Conservation (phyloP, 805 yeast genomes). For the Saturnispora besseyi region DNA sequence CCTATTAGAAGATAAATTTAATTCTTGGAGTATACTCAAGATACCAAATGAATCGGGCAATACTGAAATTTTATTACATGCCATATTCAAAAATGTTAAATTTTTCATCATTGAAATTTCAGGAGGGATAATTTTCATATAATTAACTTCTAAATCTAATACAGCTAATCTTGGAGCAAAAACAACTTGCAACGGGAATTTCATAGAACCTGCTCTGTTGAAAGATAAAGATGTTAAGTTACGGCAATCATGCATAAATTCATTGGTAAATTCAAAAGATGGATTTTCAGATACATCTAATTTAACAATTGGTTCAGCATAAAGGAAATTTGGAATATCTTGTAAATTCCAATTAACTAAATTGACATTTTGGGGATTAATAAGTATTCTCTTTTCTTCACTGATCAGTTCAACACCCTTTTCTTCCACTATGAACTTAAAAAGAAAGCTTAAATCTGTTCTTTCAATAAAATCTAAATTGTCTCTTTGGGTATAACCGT, state of each 20-base stretch:
- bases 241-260: constrained; percentile 73
- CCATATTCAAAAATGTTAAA: constrained; percentile 52
- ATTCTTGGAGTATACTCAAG: constrained; percentile 42
- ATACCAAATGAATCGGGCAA: constrained; percentile 56
- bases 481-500: constrained; percentile 77
- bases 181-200: constrained; percentile 64
- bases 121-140: constrained; percentile 53
- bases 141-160: constrained; percentile 71
- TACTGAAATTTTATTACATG: constrained; percentile 61
- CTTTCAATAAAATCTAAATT: constrained; percentile 70
- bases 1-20: constrained; percentile 76
- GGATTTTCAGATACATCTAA: constrained; percentile 84
- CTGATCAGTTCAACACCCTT: constrained; percentile 36
- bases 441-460: constrained; percentile 73
- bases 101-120: constrained; percentile 45
- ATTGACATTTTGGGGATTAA: constrained; percentile 65
- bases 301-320: constrained; percentile 71
- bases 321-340: constrained; percentile 76
- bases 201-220: constrained; percentile 62
- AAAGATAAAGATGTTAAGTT: constrained; percentile 60
- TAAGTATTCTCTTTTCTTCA: constrained; percentile 30
- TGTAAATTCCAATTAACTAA: constrained; percentile 66
- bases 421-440: constrained; percentile 75
- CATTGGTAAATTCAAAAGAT: constrained; percentile 71
- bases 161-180: constrained; percentile 59